Conservation (phyloP, 2,329 filamentous ascomycete genomes). For the Ascochyta viciae-villosae region DNA sequence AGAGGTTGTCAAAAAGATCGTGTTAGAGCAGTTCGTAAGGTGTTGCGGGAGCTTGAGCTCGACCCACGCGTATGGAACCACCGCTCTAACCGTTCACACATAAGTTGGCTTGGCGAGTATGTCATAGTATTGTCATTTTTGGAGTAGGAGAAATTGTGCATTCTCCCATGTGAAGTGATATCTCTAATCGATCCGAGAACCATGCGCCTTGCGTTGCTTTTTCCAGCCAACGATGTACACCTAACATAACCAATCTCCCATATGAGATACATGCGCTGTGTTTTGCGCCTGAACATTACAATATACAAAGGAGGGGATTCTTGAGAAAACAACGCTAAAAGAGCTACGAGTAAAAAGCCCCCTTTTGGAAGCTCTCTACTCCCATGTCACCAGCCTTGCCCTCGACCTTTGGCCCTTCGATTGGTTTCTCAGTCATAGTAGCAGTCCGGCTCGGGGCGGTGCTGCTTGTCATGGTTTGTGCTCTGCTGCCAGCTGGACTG, state of each 20-base stretch:
- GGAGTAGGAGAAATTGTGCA: not conserved
- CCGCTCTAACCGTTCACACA: slow-evolving; percentile 4
- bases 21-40: not conserved
- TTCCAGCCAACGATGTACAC: slow-evolving; percentile 27
- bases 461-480: slow-evolving; percentile 63
- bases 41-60: slow-evolving; percentile 4
- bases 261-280: slow-evolving; percentile 14
- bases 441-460: slow-evolving; percentile 49
- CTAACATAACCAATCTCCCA: slow-evolving; percentile 7
- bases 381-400: slow-evolving; percentile 70
- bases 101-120: not conserved
- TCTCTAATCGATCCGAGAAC: slow-evolving; percentile 22
- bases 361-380: slow-evolving; percentile 75
- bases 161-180: slow-evolving; percentile 11
- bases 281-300: slow-evolving; percentile 8
- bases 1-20: not conserved
- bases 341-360: slow-evolving; percentile 68
- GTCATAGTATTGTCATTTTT: not conserved
- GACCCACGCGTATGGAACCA: slow-evolving; percentile 11
- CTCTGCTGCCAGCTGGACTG: slow-evolving; percentile 56
- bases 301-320: slow-evolving; percentile 17
- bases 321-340: slow-evolving; percentile 13
- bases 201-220: slow-evolving; percentile 29
- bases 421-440: slow-evolving; percentile 56
- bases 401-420: slow-evolving; percentile 58